These are phyloP conservation scores for Lachnellula subtilissima DNA, from an alignment of 2,329 filamentous ascomycete species.

Conservation along the genomic window DNA sequence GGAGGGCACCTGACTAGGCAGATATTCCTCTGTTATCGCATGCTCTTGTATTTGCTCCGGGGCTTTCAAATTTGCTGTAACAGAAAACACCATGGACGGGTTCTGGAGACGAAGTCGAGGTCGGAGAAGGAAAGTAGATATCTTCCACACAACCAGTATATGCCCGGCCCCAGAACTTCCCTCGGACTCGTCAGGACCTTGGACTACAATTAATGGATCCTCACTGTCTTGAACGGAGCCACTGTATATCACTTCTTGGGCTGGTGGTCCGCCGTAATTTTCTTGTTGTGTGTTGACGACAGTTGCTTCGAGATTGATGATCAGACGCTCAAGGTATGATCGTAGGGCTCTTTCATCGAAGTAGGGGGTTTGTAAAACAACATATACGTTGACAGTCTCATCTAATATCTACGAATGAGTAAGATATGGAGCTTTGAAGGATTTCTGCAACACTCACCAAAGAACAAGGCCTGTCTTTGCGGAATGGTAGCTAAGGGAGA, in stretches of 20 bases:
- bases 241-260: constrained; percentile 57
- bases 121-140: constrained; percentile 52
- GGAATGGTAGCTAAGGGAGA: constrained; percentile 51
- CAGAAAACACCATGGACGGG: constrained; percentile 62
- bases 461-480: constrained; percentile 62
- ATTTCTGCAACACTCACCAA: constrained; percentile 51
- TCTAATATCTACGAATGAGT: constrained; percentile 57
- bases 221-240: constrained; percentile 46
- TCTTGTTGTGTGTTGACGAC: constrained; percentile 53
- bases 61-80: constrained; percentile 56
- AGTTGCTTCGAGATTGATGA: constrained; percentile 62
- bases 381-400: constrained; percentile 65
- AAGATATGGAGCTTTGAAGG: constrained; percentile 34
- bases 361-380: constrained; percentile 62
- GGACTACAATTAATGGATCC: constrained; percentile 45
- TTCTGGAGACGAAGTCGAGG: constrained; percentile 62
- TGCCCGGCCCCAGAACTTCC: constrained; percentile 32
- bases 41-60: constrained; percentile 39
- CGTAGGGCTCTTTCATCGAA: constrained; percentile 52
- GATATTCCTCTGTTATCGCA: constrained; percentile 53
- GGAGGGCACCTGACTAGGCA: constrained; percentile 63
- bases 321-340: constrained; percentile 56
- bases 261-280: constrained; percentile 39
- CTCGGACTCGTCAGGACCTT: constrained; percentile 38
- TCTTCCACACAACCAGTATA: constrained; percentile 56